Base-by-base conservation (phyloP, 352 stramenopile species). In the Plasmopara muralis region DNA sequence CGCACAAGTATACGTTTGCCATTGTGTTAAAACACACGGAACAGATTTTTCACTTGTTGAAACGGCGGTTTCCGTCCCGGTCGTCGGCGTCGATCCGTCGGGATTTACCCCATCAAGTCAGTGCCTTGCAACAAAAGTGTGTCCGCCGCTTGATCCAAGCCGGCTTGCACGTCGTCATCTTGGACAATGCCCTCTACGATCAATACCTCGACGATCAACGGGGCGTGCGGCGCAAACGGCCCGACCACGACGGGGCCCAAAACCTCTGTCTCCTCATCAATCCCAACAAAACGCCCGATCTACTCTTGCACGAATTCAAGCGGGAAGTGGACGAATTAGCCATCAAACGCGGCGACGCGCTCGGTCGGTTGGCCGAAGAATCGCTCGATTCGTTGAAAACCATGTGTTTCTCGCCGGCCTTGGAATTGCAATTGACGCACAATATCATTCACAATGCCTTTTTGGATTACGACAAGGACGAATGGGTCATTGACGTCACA, bases 361-460 rank as follows among this genome's bases (percentile, higher is more conserved):
- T 85, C 14, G 72, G 63, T 0, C 68, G 79, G 34, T 61, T 94
- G 35, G 81, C 77, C 0, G 83, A 94, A 43, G 83, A 90, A 46
- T 87, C 74, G 9, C 66, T 91, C 8, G 77, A 92, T 34, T 81
- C 81, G 35, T 66, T 91, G 28, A 85, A 83, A 31, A 71, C 86
- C 25, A 83, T 94, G 76, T 89, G 79, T 42, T 94, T 94, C 55
- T 90, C 83, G 39, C 83, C 83, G 0, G 83, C 83, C 4, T 53
- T 94, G 30, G 83, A 94, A 57, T 60, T 94, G 41, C 83, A 94
- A 45, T 53, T 94, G 10, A 94, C 83, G 31, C 83, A 94, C 66
- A 94, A 92, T 47, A 92, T 94, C 48, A 94, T 94, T 47, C 66
- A 86, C 55, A 94, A 94, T 50, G 83, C 83, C 0, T 83, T 92